Evolutionary conservation across 176 grass and related monocot genomes (phyloP).

Genomic region (Phoenix roebelenii): DNA sequence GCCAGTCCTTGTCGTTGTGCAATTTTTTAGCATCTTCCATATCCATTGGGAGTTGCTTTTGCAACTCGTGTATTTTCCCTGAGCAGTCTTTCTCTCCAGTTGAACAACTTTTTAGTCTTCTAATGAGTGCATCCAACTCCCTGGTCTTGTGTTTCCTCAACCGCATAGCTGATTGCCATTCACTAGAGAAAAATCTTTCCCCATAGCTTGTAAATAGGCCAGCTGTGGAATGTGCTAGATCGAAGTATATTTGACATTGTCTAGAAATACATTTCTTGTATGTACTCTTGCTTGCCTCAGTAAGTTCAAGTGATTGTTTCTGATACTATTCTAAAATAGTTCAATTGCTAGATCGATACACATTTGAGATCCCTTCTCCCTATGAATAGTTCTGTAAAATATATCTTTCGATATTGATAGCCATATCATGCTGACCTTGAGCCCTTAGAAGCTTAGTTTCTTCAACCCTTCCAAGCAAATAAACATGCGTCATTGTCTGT

Average conservation of each 20-base stretch:
- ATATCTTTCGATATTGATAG: too few species aligned
- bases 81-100: too few species aligned
- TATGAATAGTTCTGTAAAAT: neutral
- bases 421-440: too few species aligned
- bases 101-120: too few species aligned
- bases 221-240: conserved; percentile 81
- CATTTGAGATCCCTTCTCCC: conserved; percentile 57
- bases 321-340: conserved; percentile 79
- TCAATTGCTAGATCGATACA: conserved; percentile 83
- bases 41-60: too few species aligned
- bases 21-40: too few species aligned
- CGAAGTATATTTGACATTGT: conserved; percentile 65
- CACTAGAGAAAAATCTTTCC: conserved; percentile 79
- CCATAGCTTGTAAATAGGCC: conserved; percentile 73
- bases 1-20: too few species aligned
- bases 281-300: conserved; percentile 34
- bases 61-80: too few species aligned
- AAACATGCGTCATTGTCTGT: conserved; percentile 42
- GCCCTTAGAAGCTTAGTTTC: too few species aligned
- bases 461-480: conserved; percentile 64
- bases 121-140: conserved; percentile 77
- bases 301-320: conserved; percentile 58
- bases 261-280: conserved; percentile 46
- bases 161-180: conserved; percentile 83
- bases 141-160: conserved; percentile 78